A percentile compares a stretch with the other conserved stretches of the same genome.
phyloP scores from a whole-genome alignment of 768 basidiomycete species.

The Coprinopsis marcescibilis region DNA sequence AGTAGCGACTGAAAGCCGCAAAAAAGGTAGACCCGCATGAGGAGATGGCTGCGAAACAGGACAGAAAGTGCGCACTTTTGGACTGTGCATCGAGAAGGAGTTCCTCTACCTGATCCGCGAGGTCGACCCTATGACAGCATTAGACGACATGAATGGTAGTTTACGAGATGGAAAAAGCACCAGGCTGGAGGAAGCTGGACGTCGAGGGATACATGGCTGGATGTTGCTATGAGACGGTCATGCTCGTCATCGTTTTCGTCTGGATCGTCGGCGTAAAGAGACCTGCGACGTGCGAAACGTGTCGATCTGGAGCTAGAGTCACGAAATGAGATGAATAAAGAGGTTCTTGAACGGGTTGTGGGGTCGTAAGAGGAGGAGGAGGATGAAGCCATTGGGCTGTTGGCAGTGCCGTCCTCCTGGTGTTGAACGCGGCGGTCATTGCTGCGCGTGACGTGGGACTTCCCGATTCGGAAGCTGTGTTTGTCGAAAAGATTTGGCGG shows the following conservation, averaged over 20 bases:
- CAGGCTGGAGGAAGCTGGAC: slow-evolving; percentile 83
- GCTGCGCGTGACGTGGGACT: too few species aligned
- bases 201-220: slow-evolving; percentile 43
- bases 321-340: slow-evolving; percentile 90
- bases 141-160: slow-evolving; percentile 18
- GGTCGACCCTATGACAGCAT: slow-evolving; percentile 69
- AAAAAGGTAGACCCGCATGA: slow-evolving; percentile 11
- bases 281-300: slow-evolving; percentile 33
- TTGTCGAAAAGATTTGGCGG: too few species aligned
- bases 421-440: too few species aligned
- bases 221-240: slow-evolving; percentile 57
- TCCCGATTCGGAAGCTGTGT: too few species aligned
- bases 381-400: slow-evolving; percentile 14
- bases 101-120: slow-evolving; percentile 83
- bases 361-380: slow-evolving; percentile 23
- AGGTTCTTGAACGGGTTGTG: slow-evolving; percentile 80
- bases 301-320: slow-evolving; percentile 57
- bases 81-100: slow-evolving; percentile 60
- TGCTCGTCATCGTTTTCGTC: slow-evolving; percentile 47
- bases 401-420: too few species aligned
- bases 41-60: slow-evolving; percentile 17
- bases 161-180: slow-evolving; percentile 32
- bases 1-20: slow-evolving; percentile 52
- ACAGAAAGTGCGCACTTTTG: slow-evolving; percentile 54
- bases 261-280: slow-evolving; percentile 43